These are phyloP conservation scores for Didymella exigua DNA, from an alignment of 2,329 filamentous ascomycete species.

Conservation along the genomic window DNA sequence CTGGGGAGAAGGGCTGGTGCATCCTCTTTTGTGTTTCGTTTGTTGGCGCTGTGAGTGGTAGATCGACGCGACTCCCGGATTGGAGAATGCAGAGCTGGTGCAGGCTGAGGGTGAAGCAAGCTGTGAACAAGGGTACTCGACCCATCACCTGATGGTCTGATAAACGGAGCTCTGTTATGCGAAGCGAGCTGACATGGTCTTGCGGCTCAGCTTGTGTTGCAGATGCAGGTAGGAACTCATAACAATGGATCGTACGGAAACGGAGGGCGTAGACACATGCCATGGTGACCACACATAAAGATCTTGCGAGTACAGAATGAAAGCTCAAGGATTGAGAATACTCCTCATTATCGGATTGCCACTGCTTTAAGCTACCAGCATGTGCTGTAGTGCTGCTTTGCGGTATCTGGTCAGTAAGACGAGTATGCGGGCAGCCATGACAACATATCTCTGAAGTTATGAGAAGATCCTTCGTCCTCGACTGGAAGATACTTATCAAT, in stretches of 20 bases:
- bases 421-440: no score
- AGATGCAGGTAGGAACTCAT: neutral
- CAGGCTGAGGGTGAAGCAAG: no score
- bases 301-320: neutral
- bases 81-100: no score
- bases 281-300: neutral
- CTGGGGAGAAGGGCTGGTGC: no score
- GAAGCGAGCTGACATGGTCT: no score
- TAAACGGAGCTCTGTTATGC: no score
- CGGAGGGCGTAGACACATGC: neutral
- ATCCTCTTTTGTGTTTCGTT: no score
- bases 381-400: neutral
- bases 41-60: no score
- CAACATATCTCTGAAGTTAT: neutral
- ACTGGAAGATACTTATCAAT: neutral
- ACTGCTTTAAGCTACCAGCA: neutral
- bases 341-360: neutral
- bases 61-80: no score
- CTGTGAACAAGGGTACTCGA: no score
- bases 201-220: neutral
- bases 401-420: neutral
- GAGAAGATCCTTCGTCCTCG: neutral
- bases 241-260: neutral
- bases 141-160: no score
- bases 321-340: neutral